These are phyloP conservation scores for Lagerstroemia speciosa DNA, from an alignment of 345 rosid species.

Conservation along the genomic window DNA sequence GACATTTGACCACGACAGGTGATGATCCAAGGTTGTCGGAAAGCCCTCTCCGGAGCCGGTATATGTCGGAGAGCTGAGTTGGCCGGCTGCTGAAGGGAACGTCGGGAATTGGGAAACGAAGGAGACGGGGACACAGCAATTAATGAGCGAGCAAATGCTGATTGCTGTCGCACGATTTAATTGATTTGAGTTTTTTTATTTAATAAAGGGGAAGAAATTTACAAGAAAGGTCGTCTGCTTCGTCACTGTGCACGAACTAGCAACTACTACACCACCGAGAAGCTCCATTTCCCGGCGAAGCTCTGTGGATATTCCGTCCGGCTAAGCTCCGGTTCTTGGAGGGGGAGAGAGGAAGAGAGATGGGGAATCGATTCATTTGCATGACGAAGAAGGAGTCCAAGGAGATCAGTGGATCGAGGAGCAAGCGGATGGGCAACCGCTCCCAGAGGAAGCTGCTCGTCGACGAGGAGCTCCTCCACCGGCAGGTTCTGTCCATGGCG, in stretches of 20 bases:
- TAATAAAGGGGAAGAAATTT: too few relatives aligned
- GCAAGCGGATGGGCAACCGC: slow-evolving; percentile 53
- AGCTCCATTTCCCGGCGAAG: background rate
- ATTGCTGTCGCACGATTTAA: background rate
- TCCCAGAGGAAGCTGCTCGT: slow-evolving; percentile 77
- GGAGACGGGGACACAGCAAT: background rate
- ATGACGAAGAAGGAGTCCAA: slow-evolving; percentile 60
- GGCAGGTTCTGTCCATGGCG: slow-evolving; percentile 92
- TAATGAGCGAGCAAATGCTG: background rate
- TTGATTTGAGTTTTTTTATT: background rate
- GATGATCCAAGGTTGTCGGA: too few relatives aligned
- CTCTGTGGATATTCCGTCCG: background rate
- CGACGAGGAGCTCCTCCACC: slow-evolving; percentile 86
- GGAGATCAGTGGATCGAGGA: slow-evolving; percentile 37
- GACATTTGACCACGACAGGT: too few relatives aligned
- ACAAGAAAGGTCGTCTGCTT: too few relatives aligned
- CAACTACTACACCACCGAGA: background rate
- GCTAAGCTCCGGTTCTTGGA: background rate
- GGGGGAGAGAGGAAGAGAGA: slow-evolving; percentile 11
- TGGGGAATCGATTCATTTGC: slow-evolving; percentile 80
- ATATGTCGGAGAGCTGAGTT: too few relatives aligned
- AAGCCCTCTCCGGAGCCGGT: too few relatives aligned
- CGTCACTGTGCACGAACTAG: background rate
- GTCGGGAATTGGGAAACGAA: too few relatives aligned
- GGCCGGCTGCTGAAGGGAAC: too few relatives aligned